A percentile compares a stretch with the other conserved stretches of the same genome.
Evolutionary conservation across 2,329 filamentous ascomycete species (phyloP).

Genomic region (Albophoma yamanashiensis): DNA sequence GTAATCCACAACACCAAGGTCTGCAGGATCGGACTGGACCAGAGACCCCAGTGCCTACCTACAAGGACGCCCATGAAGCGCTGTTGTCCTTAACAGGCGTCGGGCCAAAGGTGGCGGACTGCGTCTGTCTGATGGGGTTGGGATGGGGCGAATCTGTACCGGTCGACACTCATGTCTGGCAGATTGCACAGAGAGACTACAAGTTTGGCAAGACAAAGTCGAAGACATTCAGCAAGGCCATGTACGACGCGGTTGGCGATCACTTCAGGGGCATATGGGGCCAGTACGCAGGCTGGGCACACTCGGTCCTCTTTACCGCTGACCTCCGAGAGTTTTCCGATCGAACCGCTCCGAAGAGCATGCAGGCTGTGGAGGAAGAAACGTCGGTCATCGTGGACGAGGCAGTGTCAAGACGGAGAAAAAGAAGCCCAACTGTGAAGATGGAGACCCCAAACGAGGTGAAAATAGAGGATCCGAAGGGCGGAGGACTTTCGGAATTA

Average conservation of each 20-base stretch:
- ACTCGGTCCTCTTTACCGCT: constrained; percentile 92
- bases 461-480: constrained; percentile 12
- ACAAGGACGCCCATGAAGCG: constrained; percentile 69
- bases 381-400: constrained; percentile 7
- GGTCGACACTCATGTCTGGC: constrained; percentile 97
- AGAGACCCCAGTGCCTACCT: constrained; percentile 41
- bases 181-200: constrained; percentile 94
- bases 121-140: constrained; percentile 90
- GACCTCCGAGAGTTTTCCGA: constrained; percentile 80
- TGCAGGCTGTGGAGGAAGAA: neutral
- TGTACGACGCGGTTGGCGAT: constrained; percentile 83
- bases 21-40: constrained; percentile 23
- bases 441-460: constrained; percentile 6
- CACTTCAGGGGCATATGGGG: constrained; percentile 89
- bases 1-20: constrained; percentile 63
- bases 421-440: constrained; percentile 11
- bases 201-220: constrained; percentile 77
- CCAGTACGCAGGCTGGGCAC: constrained; percentile 90
- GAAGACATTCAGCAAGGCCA: constrained; percentile 77
- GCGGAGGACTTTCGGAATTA: constrained; percentile 9
- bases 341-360: constrained; percentile 23
- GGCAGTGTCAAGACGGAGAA: constrained; percentile 17
- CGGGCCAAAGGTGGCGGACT: constrained; percentile 94
- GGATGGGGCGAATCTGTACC: constrained; percentile 94
- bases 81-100: constrained; percentile 76